These are phyloP conservation scores for Termitomyces sp. DNA, from an alignment of 768 basidiomycete genomes.

Conservation along the genomic window DNA sequence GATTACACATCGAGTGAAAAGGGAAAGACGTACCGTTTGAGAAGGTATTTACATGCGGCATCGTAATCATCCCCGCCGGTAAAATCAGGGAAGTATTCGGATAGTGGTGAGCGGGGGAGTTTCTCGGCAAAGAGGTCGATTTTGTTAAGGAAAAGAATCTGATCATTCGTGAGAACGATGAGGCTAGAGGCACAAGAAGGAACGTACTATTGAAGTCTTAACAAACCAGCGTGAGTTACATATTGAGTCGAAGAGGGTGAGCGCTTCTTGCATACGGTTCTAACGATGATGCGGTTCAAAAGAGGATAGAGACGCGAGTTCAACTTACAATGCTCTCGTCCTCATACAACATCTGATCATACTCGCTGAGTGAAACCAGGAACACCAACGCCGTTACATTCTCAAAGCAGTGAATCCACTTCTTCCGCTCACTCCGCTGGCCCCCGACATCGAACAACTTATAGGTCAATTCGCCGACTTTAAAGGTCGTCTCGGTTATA, in stretches of 20 bases:
- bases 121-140: slow-evolving; percentile 96
- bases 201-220: slow-evolving; percentile 84
- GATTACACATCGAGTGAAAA: background rate
- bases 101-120: slow-evolving; percentile 77
- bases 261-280: slow-evolving; percentile 97
- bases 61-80: slow-evolving; percentile 84
- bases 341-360: slow-evolving; percentile 1
- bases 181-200: background rate
- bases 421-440: background rate
- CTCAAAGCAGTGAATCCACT: slow-evolving; percentile 6
- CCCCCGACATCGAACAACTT: slow-evolving; percentile 28
- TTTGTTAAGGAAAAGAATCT: slow-evolving; percentile 96
- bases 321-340: slow-evolving; percentile 74
- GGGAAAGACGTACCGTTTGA: slow-evolving; percentile 36
- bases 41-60: slow-evolving; percentile 73
- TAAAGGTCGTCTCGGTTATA: slow-evolving; percentile 96
- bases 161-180: slow-evolving; percentile 3
- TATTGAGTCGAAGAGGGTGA: slow-evolving; percentile 96
- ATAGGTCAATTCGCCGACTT: slow-evolving; percentile 91
- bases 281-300: slow-evolving; percentile 20
- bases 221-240: slow-evolving; percentile 97
- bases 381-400: slow-evolving; percentile 1
- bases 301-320: background rate
- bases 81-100: slow-evolving; percentile 91
- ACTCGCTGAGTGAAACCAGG: slow-evolving; percentile 15